A percentile compares a stretch with the other conserved stretches of the same genome.
Conservation (phyloP, 768 basidiomycete genomes). For the Suillus ampliporus region DNA sequence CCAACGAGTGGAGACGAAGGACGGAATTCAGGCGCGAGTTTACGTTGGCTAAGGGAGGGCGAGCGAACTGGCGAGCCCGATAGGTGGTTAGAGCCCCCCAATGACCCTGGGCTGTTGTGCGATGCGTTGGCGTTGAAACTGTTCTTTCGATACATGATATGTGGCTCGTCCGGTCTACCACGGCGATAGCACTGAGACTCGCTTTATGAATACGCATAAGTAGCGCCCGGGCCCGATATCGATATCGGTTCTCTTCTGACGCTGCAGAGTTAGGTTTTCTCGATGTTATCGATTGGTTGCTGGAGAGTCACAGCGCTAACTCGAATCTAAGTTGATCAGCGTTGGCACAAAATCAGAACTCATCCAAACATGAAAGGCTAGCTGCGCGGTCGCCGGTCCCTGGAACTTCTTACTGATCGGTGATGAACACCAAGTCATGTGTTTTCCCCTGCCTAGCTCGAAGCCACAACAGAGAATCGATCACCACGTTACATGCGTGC, state of each 20-base stretch:
- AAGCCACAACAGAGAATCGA: not conserved
- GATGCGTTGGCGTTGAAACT: not conserved
- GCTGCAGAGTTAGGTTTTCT: constrained; percentile 4
- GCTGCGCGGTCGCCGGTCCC: not conserved
- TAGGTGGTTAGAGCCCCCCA: not conserved
- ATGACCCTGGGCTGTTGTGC: too few species aligned
- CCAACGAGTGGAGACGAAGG: not conserved
- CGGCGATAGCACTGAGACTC: not conserved
- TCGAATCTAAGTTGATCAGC: constrained; percentile 2
- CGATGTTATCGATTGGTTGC: constrained; percentile 5
- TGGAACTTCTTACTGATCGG: constrained; percentile 7
- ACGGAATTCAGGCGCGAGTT: not conserved
- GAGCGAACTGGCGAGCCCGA: not conserved
- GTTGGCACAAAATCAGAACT: not conserved
- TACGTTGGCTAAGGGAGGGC: constrained; percentile 5
- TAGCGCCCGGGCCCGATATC: constrained; percentile 3
- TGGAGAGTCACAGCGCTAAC: not conserved
- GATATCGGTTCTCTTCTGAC: not conserved
- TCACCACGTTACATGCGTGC: not conserved
- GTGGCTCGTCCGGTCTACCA: not conserved
- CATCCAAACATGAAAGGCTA: not conserved
- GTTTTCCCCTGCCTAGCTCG: not conserved
- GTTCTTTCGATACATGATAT: not conserved
- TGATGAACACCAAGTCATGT: not conserved
- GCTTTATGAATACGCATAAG: constrained; percentile 4